phyloP scores from a whole-genome alignment of 352 stramenopile species.

The Chloridella minuta region DNA sequence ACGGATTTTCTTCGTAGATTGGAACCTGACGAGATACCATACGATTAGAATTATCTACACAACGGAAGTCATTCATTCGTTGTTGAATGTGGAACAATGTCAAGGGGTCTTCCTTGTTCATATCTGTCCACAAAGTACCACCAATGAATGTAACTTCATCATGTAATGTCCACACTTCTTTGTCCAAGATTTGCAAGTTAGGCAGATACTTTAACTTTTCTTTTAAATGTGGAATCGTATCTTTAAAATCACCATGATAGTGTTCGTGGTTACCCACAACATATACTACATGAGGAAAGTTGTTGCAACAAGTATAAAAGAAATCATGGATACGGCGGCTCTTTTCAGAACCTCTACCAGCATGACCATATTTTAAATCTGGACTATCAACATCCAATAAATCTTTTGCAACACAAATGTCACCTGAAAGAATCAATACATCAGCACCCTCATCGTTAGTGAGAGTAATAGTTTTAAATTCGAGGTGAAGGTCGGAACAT shows the following conservation, averaged over 20 bases:
- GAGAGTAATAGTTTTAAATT: too few species aligned
- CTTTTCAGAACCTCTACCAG: too few species aligned
- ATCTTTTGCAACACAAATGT: too few species aligned
- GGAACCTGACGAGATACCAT: background rate
- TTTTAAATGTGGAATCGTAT: background rate
- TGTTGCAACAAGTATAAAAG: too few species aligned
- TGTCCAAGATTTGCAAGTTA: background rate
- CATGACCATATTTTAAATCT: too few species aligned
- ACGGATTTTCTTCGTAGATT: background rate
- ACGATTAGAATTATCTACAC: background rate
- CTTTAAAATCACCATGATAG: background rate
- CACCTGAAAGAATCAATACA: too few species aligned
- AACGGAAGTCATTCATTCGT: background rate
- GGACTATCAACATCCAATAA: too few species aligned
- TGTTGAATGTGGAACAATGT: background rate
- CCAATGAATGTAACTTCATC: background rate
- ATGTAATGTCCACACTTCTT: background rate
- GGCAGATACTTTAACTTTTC: background rate
- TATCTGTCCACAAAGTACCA: constrained; percentile 3
- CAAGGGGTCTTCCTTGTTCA: background rate
- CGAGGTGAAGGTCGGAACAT: too few species aligned
- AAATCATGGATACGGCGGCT: too few species aligned
- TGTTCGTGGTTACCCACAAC: background rate
- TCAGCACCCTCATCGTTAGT: too few species aligned
- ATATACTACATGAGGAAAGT: background rate